Percentiles rank a stretch among this genome's conserved stretches.
phyloP scores from a whole-genome alignment of 1,139 yeast species.

The Sugiyamaella japonica region DNA sequence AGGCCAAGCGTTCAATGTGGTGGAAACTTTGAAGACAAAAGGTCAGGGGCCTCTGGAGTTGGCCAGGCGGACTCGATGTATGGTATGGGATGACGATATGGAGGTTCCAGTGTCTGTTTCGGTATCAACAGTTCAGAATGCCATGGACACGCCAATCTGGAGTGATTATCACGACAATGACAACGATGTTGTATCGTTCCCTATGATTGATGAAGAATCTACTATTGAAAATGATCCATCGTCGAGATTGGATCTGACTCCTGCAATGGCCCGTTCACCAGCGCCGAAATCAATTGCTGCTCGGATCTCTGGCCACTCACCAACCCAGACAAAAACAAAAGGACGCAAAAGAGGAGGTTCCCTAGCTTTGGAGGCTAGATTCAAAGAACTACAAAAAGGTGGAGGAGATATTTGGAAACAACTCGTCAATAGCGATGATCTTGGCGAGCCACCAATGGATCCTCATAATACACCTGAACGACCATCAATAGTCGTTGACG shows the following conservation, averaged over 20 bases:
- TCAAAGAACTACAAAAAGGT: constrained; percentile 28
- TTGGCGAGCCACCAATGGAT: constrained; percentile 18
- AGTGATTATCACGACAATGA: constrained; percentile 12
- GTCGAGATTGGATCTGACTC: constrained; percentile 7
- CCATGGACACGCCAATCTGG: constrained; percentile 31
- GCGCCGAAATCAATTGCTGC: constrained; percentile 2
- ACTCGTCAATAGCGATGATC: constrained; percentile 14
- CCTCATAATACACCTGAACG: background rate
- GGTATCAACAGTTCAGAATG: constrained; percentile 30
- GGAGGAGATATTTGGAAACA: constrained; percentile 17
- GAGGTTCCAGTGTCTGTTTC: constrained; percentile 53
- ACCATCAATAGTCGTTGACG: background rate
- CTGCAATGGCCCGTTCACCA: constrained; percentile 12
- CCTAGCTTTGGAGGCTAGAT: constrained; percentile 31
- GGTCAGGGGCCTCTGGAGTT: constrained; percentile 70
- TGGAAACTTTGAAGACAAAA: constrained; percentile 58
- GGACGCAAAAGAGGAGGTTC: constrained; percentile 30
- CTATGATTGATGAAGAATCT: constrained; percentile 8
- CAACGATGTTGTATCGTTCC: background rate
- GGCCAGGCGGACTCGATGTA: constrained; percentile 56
- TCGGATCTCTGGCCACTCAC: background rate
- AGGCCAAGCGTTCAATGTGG: constrained; percentile 78
- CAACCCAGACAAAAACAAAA: constrained; percentile 12
- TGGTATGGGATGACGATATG: constrained; percentile 64
- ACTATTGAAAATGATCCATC: constrained; percentile 5